These are phyloP conservation scores for Lactarius quietus DNA, from an alignment of 768 basidiomycete species.

Conservation along the genomic window DNA sequence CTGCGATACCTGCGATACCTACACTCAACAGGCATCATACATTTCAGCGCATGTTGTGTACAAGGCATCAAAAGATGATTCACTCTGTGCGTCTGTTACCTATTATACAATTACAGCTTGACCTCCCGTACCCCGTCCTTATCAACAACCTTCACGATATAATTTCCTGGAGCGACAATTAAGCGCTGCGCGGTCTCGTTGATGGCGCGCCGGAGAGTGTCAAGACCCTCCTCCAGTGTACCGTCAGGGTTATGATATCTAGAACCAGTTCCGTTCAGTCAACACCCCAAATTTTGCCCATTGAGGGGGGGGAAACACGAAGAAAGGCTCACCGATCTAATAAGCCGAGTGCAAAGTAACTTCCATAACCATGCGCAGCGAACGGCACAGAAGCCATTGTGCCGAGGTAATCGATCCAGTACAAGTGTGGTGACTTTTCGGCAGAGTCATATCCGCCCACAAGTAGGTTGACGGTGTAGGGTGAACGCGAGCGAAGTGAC, in stretches of 20 bases:
- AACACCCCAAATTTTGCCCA: background rate
- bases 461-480: constrained; percentile 90
- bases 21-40: background rate
- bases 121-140: constrained; percentile 85
- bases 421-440: constrained; percentile 66
- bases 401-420: constrained; percentile 97
- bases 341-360: constrained; percentile 88
- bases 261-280: constrained; percentile 9
- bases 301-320: background rate
- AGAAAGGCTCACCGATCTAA: constrained; percentile 71
- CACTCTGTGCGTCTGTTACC: background rate
- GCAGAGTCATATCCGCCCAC: constrained; percentile 90
- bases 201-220: constrained; percentile 79
- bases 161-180: constrained; percentile 73
- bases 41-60: background rate
- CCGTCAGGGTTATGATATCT: constrained; percentile 93
- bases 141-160: constrained; percentile 90
- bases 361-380: constrained; percentile 92
- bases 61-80: background rate
- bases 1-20: background rate
- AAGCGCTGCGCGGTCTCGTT: constrained; percentile 83
- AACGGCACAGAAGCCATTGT: constrained; percentile 87
- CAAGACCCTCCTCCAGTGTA: constrained; percentile 80
- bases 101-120: constrained; percentile 42
- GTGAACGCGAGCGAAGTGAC: constrained; percentile 79